Conservation (phyloP, 306 rosid species). For the Oemleria cerasiformis region DNA sequence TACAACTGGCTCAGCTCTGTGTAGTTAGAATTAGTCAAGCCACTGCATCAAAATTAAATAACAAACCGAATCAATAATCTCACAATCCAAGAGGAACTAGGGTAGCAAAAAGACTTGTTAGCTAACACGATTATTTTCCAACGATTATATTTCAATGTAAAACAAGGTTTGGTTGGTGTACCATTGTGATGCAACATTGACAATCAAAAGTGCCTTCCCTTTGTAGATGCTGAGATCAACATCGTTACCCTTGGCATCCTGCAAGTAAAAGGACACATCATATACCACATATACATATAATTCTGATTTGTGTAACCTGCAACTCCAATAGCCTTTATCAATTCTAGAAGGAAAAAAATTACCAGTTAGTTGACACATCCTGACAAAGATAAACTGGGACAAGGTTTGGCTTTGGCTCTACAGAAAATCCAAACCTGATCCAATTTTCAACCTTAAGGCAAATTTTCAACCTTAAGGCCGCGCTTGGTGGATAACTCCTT, state of each 20-base stretch:
- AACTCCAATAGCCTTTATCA: background rate
- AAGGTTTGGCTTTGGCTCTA: background rate
- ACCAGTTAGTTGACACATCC: background rate
- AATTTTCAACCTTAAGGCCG: background rate
- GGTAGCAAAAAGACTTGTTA: background rate
- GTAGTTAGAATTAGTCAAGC: slow-evolving; percentile 94
- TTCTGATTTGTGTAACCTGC: background rate
- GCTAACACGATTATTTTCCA: too few species aligned
- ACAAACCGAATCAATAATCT: slow-evolving; percentile 5
- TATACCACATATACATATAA: background rate
- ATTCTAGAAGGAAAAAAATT: too few species aligned
- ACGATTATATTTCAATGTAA: background rate
- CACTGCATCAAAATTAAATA: slow-evolving; percentile 56
- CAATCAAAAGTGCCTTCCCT: slow-evolving; percentile 84
- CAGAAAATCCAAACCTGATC: background rate
- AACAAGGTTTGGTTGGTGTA: slow-evolving; percentile 24
- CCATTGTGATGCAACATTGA: slow-evolving; percentile 99
- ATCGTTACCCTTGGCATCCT: slow-evolving; percentile 92
- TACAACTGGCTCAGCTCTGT: slow-evolving; percentile 87
- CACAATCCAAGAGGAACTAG: background rate
- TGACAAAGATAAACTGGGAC: background rate
- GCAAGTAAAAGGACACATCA: slow-evolving; percentile 14
- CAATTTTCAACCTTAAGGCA: background rate
- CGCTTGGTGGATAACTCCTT: too few species aligned
- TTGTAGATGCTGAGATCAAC: slow-evolving; percentile 80